Base-by-base conservation (phyloP, 1,284 basidiomycete genomes). In the Apiotrichum montevideense region DNA sequence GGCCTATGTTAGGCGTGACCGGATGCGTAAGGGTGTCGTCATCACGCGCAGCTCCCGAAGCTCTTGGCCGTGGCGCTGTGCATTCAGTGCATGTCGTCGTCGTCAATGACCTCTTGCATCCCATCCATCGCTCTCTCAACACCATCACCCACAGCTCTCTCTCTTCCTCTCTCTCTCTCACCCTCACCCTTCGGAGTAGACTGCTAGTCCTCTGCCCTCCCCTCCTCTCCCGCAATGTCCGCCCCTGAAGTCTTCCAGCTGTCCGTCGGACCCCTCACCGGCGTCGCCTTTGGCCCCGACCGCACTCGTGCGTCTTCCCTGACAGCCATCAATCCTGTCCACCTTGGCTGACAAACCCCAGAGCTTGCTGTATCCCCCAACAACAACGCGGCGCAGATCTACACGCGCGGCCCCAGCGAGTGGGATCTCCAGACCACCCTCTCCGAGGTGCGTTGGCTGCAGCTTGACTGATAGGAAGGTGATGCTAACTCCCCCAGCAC, bases 301-400 rank as follows among this genome's bases (percentile, higher is more conserved):
- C 86, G 91, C 65, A 83, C 79, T 59, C 86, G 93, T 95, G 67
- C 72, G 87, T 81, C 9, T 8, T 9, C 43, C 21, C 7, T 32
- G 6, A 6, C 4, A 40, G 43, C 15, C 35, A 21, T 50, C 56
- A 35, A 5, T 32, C 43, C 29, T 4, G 8, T n/a, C 29, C 9
- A 11, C 11, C 14, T 21, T 21, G 21, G 32, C 5, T 34, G 44
- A 41, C 62, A 35, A 44, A 55, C 21, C 21, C 4, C 66, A 95
- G 93, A 93, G 80, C 82, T 98, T 51, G 93, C 91, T 51, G 86
- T 94, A 51, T 92, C 90, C 70, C 81, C 95, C 72, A 97, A 96
- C 79, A 87, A 85, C 48, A 90, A 89, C 74, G 90, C 93, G 62
- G 87, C 88, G 4, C 86, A 88, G 74, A 90, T 98, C 73, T 89